Evolutionary conservation across 2,329 filamentous ascomycete genomes (phyloP).

Genomic region (Ophiosphaerella korrae): DNA sequence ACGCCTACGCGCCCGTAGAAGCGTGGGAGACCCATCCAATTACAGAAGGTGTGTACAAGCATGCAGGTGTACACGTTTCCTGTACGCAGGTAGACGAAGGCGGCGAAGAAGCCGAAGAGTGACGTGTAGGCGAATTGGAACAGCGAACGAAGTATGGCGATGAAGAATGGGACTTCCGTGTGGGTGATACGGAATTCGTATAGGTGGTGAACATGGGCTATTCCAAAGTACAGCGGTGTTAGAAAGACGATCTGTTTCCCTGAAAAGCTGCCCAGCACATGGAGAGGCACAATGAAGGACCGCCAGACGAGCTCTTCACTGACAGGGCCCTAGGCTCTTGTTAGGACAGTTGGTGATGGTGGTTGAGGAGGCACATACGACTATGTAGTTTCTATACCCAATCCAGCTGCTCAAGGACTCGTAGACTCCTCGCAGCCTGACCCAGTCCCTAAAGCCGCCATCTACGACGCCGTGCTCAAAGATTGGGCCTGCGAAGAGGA

Average conservation of each 20-base stretch:
- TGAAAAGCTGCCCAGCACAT: conserved; percentile 68
- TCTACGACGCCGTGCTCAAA: conserved; percentile 80
- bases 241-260: conserved; percentile 71
- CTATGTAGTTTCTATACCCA: conserved; percentile 84
- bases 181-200: conserved; percentile 90
- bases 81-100: conserved; percentile 85
- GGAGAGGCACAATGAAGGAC: conserved; percentile 80
- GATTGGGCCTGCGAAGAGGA: conserved; percentile 83
- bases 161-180: conserved; percentile 67
- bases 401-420: conserved; percentile 72
- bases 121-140: conserved; percentile 91
- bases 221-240: conserved; percentile 86
- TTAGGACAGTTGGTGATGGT: conserved; percentile 6
- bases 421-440: conserved; percentile 60
- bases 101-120: conserved; percentile 90
- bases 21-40: conserved; percentile 85
- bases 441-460: conserved; percentile 69
- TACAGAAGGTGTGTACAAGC: conserved; percentile 85
- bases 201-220: conserved; percentile 93
- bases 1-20: conserved; percentile 76
- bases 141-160: conserved; percentile 71
- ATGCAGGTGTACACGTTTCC: conserved; percentile 79
- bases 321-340: conserved; percentile 65
- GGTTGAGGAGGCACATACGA: conserved; percentile 60
- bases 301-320: conserved; percentile 96